Evolutionary conservation across 495 filamentous ascomycete species (phyloP), one percentile per base, ranked within the genome.

Genomic region (Aspergillus heteromorphus): DNA sequence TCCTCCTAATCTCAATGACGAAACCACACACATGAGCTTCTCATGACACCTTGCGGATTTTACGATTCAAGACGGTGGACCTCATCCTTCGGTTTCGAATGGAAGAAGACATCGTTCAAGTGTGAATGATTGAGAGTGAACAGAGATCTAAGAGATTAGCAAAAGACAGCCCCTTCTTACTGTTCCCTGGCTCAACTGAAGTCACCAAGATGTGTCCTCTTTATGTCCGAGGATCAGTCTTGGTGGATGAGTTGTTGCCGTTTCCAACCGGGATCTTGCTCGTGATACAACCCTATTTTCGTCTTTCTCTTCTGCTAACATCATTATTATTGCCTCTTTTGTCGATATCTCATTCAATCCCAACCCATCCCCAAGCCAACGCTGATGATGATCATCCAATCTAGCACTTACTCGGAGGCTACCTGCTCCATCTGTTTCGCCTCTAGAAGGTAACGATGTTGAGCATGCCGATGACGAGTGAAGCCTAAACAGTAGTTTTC

Each of bases 51-150:
- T 56, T 61, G 45, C 30, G 45, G 38, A 51, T 17, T 14, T 18
- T 38, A 47, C 48, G 58, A 47, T 50, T 55, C 56, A 51, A 51
- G 59, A 53, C 59, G 41, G 55, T 64, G 65, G 67, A 70, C 55
- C 63, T 60, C 67, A 72, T 74, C 69, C 69, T 59, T 66, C 51
- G 49, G 8, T 48, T 47, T 49, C 56, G 54, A 65, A 70, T 66
- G 70, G 70, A 73, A 73, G 70, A 59, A 64, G 61, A 68, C 58
- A 60, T 61, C 49, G 43, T 45, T 47, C n/a, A 30, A 38, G 54
- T 40, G 66, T 71, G 63, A 38, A 55, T 74, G 74, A 73, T 64
- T 73, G 73, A 73, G 70, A 66, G 51, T 63, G 74, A 77, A 78
- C 74, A 76, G 74, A 78, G 62, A 78, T 78, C 72, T 65, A 55